phyloP scores from a whole-genome alignment of 768 basidiomycete genomes.

The Gymnopilus dilepis region DNA sequence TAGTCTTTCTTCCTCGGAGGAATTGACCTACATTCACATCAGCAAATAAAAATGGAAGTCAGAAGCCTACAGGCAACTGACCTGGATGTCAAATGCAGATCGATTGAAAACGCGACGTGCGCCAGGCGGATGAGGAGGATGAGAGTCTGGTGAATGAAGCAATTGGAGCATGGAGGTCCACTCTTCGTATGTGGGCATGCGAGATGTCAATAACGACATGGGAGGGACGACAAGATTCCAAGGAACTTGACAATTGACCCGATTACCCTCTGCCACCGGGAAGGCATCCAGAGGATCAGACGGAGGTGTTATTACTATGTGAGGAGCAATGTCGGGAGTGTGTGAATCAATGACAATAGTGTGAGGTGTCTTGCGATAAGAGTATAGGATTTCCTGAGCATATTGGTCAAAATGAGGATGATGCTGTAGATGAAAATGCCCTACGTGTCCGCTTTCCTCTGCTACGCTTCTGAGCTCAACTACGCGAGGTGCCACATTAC shows the following conservation, averaged over 20 bases:
- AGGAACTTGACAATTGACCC: slow-evolving; percentile 40
- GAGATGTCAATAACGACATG: slow-evolving; percentile 24
- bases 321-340: slow-evolving; percentile 45
- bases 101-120: background rate
- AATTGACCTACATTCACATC: slow-evolving; percentile 18
- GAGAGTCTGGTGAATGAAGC: background rate
- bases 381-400: slow-evolving; percentile 32
- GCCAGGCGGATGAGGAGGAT: background rate
- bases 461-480: slow-evolving; percentile 10
- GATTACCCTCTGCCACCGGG: slow-evolving; percentile 40
- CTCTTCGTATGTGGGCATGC: slow-evolving; percentile 26
- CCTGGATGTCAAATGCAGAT: background rate
- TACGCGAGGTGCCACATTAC: slow-evolving; percentile 18
- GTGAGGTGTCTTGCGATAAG: slow-evolving; percentile 30
- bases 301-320: slow-evolving; percentile 55
- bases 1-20: slow-evolving; percentile 33
- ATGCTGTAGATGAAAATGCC: background rate
- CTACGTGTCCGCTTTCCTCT: slow-evolving; percentile 7
- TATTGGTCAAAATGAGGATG: background rate
- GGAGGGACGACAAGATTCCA: slow-evolving; percentile 41
- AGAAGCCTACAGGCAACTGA: background rate
- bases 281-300: slow-evolving; percentile 44
- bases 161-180: slow-evolving; percentile 13
- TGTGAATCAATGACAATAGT: slow-evolving; percentile 53
- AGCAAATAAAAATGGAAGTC: background rate